These are phyloP conservation scores for Lolium multiflorum DNA, from an alignment of 176 grass and related monocot genomes.

Conservation along the genomic window DNA sequence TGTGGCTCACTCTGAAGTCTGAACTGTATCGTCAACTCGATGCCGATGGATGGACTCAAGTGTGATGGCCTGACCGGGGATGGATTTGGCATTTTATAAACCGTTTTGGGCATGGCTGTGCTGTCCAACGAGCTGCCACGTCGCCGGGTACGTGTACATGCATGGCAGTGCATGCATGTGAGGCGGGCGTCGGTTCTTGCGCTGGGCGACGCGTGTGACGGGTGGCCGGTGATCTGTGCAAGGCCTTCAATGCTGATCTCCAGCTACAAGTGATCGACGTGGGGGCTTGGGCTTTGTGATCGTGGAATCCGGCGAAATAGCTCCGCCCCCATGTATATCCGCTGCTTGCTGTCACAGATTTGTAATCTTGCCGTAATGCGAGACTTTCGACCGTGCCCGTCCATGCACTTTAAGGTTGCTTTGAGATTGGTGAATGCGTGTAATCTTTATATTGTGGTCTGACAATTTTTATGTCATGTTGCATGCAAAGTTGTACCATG, in stretches of 20 bases:
- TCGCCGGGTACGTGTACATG: background rate
- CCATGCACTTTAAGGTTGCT: too few relatives aligned
- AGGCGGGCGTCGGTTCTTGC: background rate
- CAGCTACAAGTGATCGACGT: background rate
- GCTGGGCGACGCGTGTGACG: constrained; percentile 24
- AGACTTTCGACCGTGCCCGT: too few relatives aligned
- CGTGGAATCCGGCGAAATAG: background rate
- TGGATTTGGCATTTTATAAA: constrained; percentile 9
- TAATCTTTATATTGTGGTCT: too few relatives aligned
- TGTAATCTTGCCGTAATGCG: too few relatives aligned
- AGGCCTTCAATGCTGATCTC: background rate
- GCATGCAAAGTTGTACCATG: too few relatives aligned
- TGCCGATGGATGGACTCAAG: background rate
- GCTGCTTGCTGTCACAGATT: too few relatives aligned
- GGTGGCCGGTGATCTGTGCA: background rate
- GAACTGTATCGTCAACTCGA: background rate
- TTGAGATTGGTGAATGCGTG: too few relatives aligned
- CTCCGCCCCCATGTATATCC: background rate
- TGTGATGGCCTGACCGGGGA: background rate
- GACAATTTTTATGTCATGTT: too few relatives aligned
- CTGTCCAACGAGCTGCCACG: background rate
- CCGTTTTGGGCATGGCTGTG: background rate
- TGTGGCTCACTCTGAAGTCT: background rate
- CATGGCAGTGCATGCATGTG: constrained; percentile 25
- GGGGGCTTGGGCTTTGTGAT: background rate